Evolutionary conservation across 768 basidiomycete genomes (phyloP), one percentile per base, ranked within the genome.

Genomic region (Suillus spraguei): DNA sequence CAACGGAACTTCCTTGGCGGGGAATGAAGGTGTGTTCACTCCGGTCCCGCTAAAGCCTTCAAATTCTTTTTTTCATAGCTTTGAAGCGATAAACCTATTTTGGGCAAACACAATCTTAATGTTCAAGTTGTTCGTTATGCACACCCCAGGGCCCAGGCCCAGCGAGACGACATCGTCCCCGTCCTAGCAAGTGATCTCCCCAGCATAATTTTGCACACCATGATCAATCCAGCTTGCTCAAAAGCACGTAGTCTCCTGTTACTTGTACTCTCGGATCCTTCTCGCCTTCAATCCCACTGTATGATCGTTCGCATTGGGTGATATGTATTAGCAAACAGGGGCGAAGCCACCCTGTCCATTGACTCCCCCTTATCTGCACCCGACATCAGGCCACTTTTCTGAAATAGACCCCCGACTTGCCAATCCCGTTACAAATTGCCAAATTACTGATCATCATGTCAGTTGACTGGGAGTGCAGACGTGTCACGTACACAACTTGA

Each of bases 321-420:
- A 35, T n/a, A 52, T 52, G 5, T 50, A 53, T 53, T 53, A 53
- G 33, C 32, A 53, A n/a, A 33, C 4, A 52, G 50, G 52, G 52
- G 33, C 11, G 20, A 53, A 33, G 5, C 20, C 17, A 20, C 32
- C 50, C 24, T 28, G 47, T 14, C 22, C 28, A 50, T 4, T 8
- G 7, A 24, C 24, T 14, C 24, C 13, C 14, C 47, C 49, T 4
- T 53, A 53, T 53, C 52, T n/a, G 33, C 52, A 20, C 11, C 52
- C 33, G 4, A n/a, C 33, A 52, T 52, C 50, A 52, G 28, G 17
- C 28, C 16, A 36, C 52, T 33, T 53, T 33, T 33, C 20, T 35
- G 52, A 53, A 32, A 52, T 20, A 49, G 14, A 24, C 22, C 22
- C 22, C 28, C 24, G 16, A 41, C 39, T 16, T 32, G 17, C 7